Evolutionary conservation across 2,329 filamentous ascomycete species (phyloP).

Genomic region (Talaromyces sp.): DNA sequence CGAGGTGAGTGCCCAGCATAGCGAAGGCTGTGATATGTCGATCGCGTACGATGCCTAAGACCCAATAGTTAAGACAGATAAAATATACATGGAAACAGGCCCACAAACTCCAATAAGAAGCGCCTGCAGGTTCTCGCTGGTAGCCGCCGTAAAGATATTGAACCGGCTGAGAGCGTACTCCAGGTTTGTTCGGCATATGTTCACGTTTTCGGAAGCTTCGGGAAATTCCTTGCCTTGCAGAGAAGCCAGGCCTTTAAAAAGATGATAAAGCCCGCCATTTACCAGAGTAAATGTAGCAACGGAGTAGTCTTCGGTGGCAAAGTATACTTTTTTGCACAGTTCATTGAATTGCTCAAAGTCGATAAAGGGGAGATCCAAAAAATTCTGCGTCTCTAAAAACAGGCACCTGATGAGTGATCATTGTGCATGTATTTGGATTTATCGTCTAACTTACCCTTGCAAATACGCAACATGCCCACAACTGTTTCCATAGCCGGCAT

Average conservation of each 20-base stretch:
- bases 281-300: slow-evolving; percentile 35
- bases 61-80: slow-evolving; percentile 19
- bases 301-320: slow-evolving; percentile 37
- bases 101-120: slow-evolving; percentile 52
- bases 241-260: slow-evolving; percentile 24
- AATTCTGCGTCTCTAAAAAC: slow-evolving; percentile 17
- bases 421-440: background rate
- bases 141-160: slow-evolving; percentile 53
- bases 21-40: slow-evolving; percentile 56
- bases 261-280: slow-evolving; percentile 32
- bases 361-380: slow-evolving; percentile 29
- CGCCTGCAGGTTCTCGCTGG: slow-evolving; percentile 53
- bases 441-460: slow-evolving; percentile 26
- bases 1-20: slow-evolving; percentile 60
- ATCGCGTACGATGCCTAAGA: slow-evolving; percentile 55
- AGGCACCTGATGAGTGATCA: background rate
- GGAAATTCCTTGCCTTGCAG: slow-evolving; percentile 20
- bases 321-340: slow-evolving; percentile 39
- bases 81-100: slow-evolving; percentile 14
- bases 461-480: slow-evolving; percentile 24
- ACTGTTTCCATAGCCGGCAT: slow-evolving; percentile 33
- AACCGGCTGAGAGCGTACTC: slow-evolving; percentile 44
- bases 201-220: slow-evolving; percentile 19
- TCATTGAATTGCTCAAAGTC: slow-evolving; percentile 28
- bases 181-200: slow-evolving; percentile 39